Percentiles rank a stretch among this genome's conserved stretches.
Evolutionary conservation across 805 yeast species (phyloP).

Genomic region (Candida mattraensis): DNA sequence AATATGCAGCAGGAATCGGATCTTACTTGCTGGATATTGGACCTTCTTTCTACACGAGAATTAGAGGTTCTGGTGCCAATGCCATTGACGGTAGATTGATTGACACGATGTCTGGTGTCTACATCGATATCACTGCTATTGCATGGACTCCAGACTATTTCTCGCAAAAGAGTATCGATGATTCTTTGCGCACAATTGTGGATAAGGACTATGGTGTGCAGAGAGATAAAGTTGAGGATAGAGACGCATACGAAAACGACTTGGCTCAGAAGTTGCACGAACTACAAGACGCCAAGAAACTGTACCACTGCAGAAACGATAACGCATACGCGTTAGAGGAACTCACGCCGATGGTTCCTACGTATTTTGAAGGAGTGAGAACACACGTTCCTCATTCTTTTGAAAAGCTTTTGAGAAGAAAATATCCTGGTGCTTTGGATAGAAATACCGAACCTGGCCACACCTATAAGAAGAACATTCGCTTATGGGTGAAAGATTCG

Average conservation of each 20-base stretch:
- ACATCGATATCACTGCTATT: constrained; percentile 65
- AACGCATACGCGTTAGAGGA: constrained; percentile 49
- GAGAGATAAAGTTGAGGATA: constrained; percentile 14
- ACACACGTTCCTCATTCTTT: constrained; percentile 52
- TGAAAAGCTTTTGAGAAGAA: constrained; percentile 43
- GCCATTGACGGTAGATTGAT: constrained; percentile 68
- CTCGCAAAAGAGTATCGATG: constrained; percentile 17
- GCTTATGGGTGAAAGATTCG: constrained; percentile 51
- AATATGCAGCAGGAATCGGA: constrained; percentile 51
- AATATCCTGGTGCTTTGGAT: constrained; percentile 43
- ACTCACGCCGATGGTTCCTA: constrained; percentile 47
- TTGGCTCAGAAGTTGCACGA: constrained; percentile 11
- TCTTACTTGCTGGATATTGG: constrained; percentile 51
- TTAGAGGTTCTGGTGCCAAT: constrained; percentile 50
- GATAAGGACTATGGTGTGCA: constrained; percentile 21
- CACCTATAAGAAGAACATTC: constrained; percentile 48
- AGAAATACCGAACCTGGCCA: constrained; percentile 40
- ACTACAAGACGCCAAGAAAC: constrained; percentile 23
- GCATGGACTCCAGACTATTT: constrained; percentile 39
- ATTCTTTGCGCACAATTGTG: constrained; percentile 16
- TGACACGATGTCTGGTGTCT: constrained; percentile 62
- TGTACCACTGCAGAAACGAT: constrained; percentile 54
- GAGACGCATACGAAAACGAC: constrained; percentile 16
- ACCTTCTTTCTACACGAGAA: constrained; percentile 49
- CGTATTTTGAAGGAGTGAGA: constrained; percentile 54